Evolutionary conservation across 768 basidiomycete genomes (phyloP), one percentile per base, ranked within the genome.

Genomic region (Roridomyces roridus): DNA sequence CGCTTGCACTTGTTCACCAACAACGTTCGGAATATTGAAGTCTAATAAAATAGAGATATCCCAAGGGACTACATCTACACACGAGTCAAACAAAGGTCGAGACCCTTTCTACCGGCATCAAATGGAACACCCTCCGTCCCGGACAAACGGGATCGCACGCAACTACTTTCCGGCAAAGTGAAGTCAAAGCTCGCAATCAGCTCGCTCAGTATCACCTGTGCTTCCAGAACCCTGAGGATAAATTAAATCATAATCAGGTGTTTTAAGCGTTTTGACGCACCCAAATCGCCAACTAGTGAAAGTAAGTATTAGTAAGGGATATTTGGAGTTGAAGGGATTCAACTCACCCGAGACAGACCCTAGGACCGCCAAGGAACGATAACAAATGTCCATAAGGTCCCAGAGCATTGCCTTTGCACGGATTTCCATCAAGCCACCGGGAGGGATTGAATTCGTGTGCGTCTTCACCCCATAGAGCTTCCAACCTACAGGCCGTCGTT

Each of bases 341-440:
- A n/a, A 46, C 44, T 46, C n/a, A 46, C 44, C 26, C 44, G 29
- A 46, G 44, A 28, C 42, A 43, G 26, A 43, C 42, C 26, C 44
- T 25, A 28, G 26, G 26, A 46, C 44, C 44, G 26, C 44, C 44
- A 28, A 34, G 28, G n/a, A 46, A 46, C 28, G 28, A 29, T 20
- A 46, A 46, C 44, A 46, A 28, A 46, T 46, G 44, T 29, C 28
- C 26, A 46, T 46, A 46, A 20, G 44, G 44, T 28, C 44, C 44
- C n/a, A 46, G 18, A 5, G 44, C 44, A 29, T 46, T 29, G 26
- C 44, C 44, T 46, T 46, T 46, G 44, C 44, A 46, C n/a, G 44
- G 44, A 31, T 17, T 46, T 29, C 28, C 28, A 5, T 46, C 44
- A 17, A 23, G 43, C 37, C 37, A 39, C 9, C 37, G 37, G 7